Evolutionary conservation across 2,329 filamentous ascomycete species (phyloP), one percentile per base, ranked within the genome.

Genomic region (Ustilaginoidea virens): DNA sequence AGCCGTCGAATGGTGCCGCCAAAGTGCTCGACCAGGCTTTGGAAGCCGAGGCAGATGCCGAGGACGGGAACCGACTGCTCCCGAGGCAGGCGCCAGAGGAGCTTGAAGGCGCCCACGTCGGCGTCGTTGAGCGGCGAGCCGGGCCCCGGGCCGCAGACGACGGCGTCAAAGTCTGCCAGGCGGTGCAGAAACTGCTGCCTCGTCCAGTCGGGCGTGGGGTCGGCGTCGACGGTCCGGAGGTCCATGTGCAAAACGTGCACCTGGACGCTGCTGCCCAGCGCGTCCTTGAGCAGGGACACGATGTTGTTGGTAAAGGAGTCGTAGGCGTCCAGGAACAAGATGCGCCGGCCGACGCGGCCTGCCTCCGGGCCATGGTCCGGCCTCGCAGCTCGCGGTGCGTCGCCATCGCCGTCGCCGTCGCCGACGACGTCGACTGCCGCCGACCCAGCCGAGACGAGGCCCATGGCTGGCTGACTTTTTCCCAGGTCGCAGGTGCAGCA

Each of bases 251-350:
- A 38, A 23, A 56, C 47, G 23, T 52, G 39, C 10, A 49, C 69
- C 25, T 69, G 68, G 19, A 92, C 76, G 11, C 74, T 61, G 13
- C 69, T 78, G 34, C 65, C 56, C 7, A 92, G 63, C 4, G 71
- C 63, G 4, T 76, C 72, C 41, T 78, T 69, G 26, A 96, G 64
- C 19, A 93, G 69, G 5, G 80, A 75, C 30, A 92, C 74, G 44
- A 96, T 90, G 56, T 94, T 96, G 56, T 92, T 86, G 31, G 85
- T 82, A 55, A 94, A 98, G 23, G 86, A 94, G 58, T 98, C 90
- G 55, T 92, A 92, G 36, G 87, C 86, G 52, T 96, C 90, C 40
- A 98, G 65, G 55, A 92, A 93, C 37, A 96, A 70, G 36, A 96
- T 78, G 35, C 60, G 60, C 32, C 37, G 46, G 31, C 34, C 25